phyloP scores from a whole-genome alignment of 768 basidiomycete genomes.

The Lepiota subincarnata region DNA sequence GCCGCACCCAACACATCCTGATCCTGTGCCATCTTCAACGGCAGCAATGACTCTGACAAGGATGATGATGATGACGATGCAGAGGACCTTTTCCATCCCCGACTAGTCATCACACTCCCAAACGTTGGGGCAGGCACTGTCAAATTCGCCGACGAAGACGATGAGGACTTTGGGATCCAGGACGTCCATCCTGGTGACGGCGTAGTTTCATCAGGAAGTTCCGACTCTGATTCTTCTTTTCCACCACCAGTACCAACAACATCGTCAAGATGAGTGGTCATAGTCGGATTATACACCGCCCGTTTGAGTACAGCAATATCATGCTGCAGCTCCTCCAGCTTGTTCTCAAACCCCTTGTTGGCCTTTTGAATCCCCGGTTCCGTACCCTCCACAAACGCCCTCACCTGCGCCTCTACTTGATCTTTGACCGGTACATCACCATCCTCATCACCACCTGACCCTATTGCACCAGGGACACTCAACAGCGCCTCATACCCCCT shows the following conservation, averaged over 20 bases:
- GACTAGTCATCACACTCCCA: slow-evolving; percentile 4
- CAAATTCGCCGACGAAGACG: background rate
- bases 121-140: background rate
- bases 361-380: slow-evolving; percentile 46
- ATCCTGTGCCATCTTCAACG: no score
- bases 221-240: no score
- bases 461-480: slow-evolving; percentile 46
- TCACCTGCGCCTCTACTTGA: slow-evolving; percentile 34
- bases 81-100: background rate
- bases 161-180: background rate
- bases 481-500: slow-evolving; percentile 70
- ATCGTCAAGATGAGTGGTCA: no score
- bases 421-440: slow-evolving; percentile 12
- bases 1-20: no score
- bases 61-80: background rate
- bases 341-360: slow-evolving; percentile 44
- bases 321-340: slow-evolving; percentile 70
- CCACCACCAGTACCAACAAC: no score
- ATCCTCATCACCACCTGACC: background rate
- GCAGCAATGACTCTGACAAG: no score
- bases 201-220: no score
- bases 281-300: slow-evolving; percentile 42
- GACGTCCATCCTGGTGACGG: background rate
- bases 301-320: slow-evolving; percentile 71
- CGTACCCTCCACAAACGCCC: slow-evolving; percentile 51